These are phyloP conservation scores for Ogataea sp. DNA, from an alignment of 805 yeast species.

Conservation along the genomic window DNA sequence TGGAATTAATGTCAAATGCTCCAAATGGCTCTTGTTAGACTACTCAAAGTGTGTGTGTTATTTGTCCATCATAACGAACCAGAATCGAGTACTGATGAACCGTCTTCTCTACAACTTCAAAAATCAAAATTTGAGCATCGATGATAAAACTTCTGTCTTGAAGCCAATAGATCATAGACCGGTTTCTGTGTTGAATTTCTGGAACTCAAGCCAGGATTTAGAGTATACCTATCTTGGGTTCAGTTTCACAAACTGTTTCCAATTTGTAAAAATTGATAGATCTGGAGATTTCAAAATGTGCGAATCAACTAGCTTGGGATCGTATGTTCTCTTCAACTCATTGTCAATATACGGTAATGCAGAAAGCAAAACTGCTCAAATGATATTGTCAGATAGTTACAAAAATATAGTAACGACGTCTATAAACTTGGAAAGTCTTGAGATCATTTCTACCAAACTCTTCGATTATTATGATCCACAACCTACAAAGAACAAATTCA, in stretches of 20 bases:
- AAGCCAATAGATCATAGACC: too few relatives aligned
- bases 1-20: not conserved
- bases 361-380: not conserved
- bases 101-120: not conserved
- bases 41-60: not conserved
- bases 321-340: constrained; percentile 10
- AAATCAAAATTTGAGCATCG: not conserved
- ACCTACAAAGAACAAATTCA: too few relatives aligned
- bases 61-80: not conserved
- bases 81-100: not conserved
- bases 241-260: constrained; percentile 3
- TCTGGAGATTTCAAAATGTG: not conserved
- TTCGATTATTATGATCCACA: not conserved
- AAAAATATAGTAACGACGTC: constrained; percentile 4
- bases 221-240: not conserved
- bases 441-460: not conserved
- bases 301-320: constrained; percentile 1
- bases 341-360: constrained; percentile 5
- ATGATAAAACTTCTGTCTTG: too few relatives aligned
- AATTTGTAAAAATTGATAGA: not conserved
- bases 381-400: constrained; percentile 8
- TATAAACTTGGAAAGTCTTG: not conserved
- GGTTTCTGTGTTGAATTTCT: not conserved
- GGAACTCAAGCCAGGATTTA: not conserved
- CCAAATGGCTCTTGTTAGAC: not conserved